Percentiles rank a stretch among this genome's conserved stretches.
These are phyloP conservation scores for Ustilago sp. DNA, from an alignment of 1,284 basidiomycete genomes.

Conservation along the genomic window DNA sequence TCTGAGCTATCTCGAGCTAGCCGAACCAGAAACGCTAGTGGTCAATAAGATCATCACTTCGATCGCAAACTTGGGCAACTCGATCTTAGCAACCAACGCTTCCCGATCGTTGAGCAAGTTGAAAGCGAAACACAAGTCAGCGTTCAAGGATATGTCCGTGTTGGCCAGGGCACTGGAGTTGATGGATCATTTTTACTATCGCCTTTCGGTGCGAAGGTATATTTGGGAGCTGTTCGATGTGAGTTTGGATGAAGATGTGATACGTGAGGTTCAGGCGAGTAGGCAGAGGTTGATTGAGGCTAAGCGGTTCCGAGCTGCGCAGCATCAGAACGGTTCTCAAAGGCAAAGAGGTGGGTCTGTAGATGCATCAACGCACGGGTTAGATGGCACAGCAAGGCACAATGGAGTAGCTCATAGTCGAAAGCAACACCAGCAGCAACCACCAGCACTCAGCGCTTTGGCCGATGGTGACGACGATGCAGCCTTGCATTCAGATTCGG, in stretches of 20 bases:
- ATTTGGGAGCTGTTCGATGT: slow-evolving; percentile 90
- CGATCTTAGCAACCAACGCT: slow-evolving; percentile 80
- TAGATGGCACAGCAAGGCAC: slow-evolving; percentile 2
- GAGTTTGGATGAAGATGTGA: slow-evolving; percentile 46
- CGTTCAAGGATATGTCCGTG: slow-evolving; percentile 55
- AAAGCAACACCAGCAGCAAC: slow-evolving; percentile 12
- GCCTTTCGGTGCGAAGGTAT: slow-evolving; percentile 83
- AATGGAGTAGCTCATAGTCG: background rate
- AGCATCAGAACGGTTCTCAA: background rate
- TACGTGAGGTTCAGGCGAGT: slow-evolving; percentile 28
- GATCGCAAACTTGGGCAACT: slow-evolving; percentile 93
- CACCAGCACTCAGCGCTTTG: slow-evolving; percentile 13
- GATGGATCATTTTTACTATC: slow-evolving; percentile 76
- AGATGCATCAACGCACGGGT: background rate
- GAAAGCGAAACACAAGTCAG: slow-evolving; percentile 72
- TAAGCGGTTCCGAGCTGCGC: slow-evolving; percentile 19
- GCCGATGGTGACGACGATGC: slow-evolving; percentile 22
- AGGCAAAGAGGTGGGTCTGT: slow-evolving; percentile 16
- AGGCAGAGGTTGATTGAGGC: slow-evolving; percentile 37
- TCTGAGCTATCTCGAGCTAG: slow-evolving; percentile 42
- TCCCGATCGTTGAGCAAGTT: slow-evolving; percentile 57
- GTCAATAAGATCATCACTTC: slow-evolving; percentile 89
- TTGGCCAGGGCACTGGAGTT: slow-evolving; percentile 58
- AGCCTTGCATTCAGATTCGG: slow-evolving; percentile 28
- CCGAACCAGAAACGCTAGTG: slow-evolving; percentile 73